Conservation (phyloP, 2,329 filamentous ascomycete genomes). For the Beauveria brongniartii region DNA sequence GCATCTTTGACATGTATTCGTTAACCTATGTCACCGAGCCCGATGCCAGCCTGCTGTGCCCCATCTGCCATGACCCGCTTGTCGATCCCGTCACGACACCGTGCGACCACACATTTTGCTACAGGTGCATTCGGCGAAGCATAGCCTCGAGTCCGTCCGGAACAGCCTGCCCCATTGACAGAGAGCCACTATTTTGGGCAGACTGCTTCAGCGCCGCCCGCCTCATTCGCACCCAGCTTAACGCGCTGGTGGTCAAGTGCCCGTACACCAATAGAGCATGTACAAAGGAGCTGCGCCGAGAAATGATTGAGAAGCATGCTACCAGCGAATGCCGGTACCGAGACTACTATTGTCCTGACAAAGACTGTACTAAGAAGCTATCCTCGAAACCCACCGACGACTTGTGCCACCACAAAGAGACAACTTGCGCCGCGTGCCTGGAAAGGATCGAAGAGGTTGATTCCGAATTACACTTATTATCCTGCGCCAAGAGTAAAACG, state of each 20-base stretch:
- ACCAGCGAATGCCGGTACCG: slow-evolving; percentile 48
- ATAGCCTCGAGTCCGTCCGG: slow-evolving; percentile 32
- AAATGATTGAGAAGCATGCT: slow-evolving; percentile 48
- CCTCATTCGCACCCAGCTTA: slow-evolving; percentile 52
- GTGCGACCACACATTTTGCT: slow-evolving; percentile 60
- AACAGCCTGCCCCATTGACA: slow-evolving; percentile 49
- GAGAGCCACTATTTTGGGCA: slow-evolving; percentile 33
- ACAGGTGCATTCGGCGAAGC: slow-evolving; percentile 42
- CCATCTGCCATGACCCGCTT: slow-evolving; percentile 53
- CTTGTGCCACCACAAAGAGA: slow-evolving; percentile 46
- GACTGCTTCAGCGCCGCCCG: slow-evolving; percentile 34
- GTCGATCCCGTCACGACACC: slow-evolving; percentile 52
- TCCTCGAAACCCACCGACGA: slow-evolving; percentile 41
- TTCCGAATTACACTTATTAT: slow-evolving; percentile 25
- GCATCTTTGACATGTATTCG: slow-evolving; percentile 37
- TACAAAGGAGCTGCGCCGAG: slow-evolving; percentile 39
- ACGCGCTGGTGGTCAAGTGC: slow-evolving; percentile 50
- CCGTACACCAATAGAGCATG: slow-evolving; percentile 47
- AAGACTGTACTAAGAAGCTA: slow-evolving; percentile 43
- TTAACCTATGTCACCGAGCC: slow-evolving; percentile 35
- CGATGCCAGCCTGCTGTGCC: slow-evolving; percentile 42
- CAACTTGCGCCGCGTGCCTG: slow-evolving; percentile 47
- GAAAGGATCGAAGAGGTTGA: slow-evolving; percentile 38
- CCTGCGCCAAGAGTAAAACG: slow-evolving; percentile 39
- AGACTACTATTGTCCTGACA: slow-evolving; percentile 46